Conservation (phyloP, 2,329 filamentous ascomycete species). For the Eurotiales sp. region DNA sequence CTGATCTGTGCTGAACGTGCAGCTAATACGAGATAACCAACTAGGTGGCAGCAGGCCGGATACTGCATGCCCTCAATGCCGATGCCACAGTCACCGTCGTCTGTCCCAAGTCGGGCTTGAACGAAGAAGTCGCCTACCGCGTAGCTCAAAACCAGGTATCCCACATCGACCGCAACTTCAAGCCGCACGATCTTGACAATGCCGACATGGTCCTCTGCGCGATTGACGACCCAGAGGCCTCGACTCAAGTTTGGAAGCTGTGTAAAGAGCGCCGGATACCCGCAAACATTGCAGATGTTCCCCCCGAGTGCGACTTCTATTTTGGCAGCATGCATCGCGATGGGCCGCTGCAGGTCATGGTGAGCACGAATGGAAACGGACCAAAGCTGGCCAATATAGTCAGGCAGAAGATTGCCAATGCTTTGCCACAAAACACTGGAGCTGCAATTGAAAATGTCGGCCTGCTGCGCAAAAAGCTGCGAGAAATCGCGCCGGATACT, state of each 20-base stretch:
- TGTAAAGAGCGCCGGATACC: conserved; percentile 81
- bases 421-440: conserved; percentile 74
- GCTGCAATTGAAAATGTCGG: conserved; percentile 84
- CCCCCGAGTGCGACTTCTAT: conserved; percentile 96
- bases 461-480: conserved; percentile 70
- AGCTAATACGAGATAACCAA: background rate
- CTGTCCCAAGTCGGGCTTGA: conserved; percentile 73
- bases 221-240: conserved; percentile 90
- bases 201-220: conserved; percentile 87
- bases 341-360: conserved; percentile 95
- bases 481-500: conserved; percentile 67
- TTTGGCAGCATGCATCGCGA: conserved; percentile 95
- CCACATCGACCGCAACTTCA: conserved; percentile 79
- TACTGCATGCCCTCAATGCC: conserved; percentile 90
- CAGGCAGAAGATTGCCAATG: conserved; percentile 71
- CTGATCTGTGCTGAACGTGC: conserved; percentile 20
- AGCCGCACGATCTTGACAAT: conserved; percentile 77
- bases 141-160: conserved; percentile 70
- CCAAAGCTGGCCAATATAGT: conserved; percentile 86
- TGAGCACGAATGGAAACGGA: conserved; percentile 95
- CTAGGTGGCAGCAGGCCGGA: conserved; percentile 91
- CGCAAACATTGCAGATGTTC: conserved; percentile 95
- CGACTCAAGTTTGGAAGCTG: conserved; percentile 83
- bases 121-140: conserved; percentile 82
- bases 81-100: conserved; percentile 87